phyloP scores from a whole-genome alignment of 768 basidiomycete genomes.

The Boletus fagicola region DNA sequence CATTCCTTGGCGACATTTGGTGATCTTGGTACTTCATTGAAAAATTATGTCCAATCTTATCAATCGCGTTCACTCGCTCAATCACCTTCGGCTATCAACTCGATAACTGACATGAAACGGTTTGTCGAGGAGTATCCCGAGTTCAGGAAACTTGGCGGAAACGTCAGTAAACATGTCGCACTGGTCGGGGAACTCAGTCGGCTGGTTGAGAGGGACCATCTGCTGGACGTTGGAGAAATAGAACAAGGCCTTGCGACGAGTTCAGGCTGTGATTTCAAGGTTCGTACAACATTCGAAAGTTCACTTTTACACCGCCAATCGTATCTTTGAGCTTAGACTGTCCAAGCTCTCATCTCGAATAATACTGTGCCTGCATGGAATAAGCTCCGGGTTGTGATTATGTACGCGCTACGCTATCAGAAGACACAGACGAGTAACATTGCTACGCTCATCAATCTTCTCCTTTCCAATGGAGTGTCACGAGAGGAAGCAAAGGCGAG shows the following conservation, averaged over 20 bases:
- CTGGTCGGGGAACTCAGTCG: slow-evolving; percentile 94
- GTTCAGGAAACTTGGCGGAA: slow-evolving; percentile 92
- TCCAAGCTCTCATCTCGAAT: slow-evolving; percentile 76
- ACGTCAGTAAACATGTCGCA: slow-evolving; percentile 98
- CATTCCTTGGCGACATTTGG: slow-evolving; percentile 94
- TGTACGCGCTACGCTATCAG: slow-evolving; percentile 94
- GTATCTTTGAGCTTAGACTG: slow-evolving; percentile 49
- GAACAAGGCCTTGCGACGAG: slow-evolving; percentile 96
- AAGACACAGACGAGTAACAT: slow-evolving; percentile 84
- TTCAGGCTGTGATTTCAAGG: slow-evolving; percentile 86
- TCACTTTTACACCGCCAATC: background rate
- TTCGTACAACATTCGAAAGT: slow-evolving; percentile 31
- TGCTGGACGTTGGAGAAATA: slow-evolving; percentile 89
- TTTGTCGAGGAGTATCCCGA: slow-evolving; percentile 99
- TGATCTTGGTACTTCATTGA: slow-evolving; percentile 88
- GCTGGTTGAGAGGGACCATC: slow-evolving; percentile 78
- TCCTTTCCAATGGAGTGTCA: slow-evolving; percentile 72
- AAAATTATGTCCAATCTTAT: slow-evolving; percentile 92
- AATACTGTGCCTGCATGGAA: slow-evolving; percentile 67
- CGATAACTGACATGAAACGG: slow-evolving; percentile 93
- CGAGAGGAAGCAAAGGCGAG: slow-evolving; percentile 71
- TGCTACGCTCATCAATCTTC: slow-evolving; percentile 67
- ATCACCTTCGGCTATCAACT: slow-evolving; percentile 80
- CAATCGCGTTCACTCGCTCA: slow-evolving; percentile 78
- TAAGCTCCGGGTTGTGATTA: slow-evolving; percentile 86